Base-by-base conservation (phyloP, 129 eudicot genomes). In the Silybum marianum region DNA sequence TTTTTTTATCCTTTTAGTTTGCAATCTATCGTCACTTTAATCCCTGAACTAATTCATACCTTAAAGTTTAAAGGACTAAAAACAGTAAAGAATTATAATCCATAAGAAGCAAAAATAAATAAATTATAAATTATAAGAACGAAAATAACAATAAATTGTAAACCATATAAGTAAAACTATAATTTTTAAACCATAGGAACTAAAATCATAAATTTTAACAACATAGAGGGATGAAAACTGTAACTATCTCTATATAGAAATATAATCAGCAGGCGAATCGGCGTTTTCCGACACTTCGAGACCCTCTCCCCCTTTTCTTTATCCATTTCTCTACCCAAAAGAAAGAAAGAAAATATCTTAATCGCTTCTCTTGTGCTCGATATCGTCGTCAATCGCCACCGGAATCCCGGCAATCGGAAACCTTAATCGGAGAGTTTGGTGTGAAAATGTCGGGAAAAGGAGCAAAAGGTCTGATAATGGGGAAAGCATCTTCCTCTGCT, bases 401-500 rank as follows among this genome's bases (percentile, higher is more conserved):
- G 25, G 14, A 25, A 78, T 68, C 82, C 82, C 74, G 66, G 72
- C 72, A 12, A 42, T 39, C 39, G 46, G 40, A 81, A 74, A 67
- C 60, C 72, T 13, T 38, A 34, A 6, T 6, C 34, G 39, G 11
- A 21, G 48, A 21, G 32, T 9, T 72, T 72, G 23, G 25, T 19
- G 19, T 66, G 46, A 78, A 48, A 83, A 85, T 83, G 87, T 83
- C 88, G 58, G 87, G 88, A 2, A 81, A 85, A 73, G 89, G 90
- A 32, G 90, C 88, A 9, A 87, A 87, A 40, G 90, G 90, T 7
- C 71, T 87, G 78, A 78, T 85, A 13, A 83, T 76, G 76, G 89
- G 89, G 16, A 88, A 88, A 40, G 60, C 76, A 24, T 89, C 92
- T 44, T 86, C 87, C 77, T 88, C 90, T 34, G 90, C 90, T 22